Evolutionary conservation across 148 eudicot genomes (phyloP), one percentile per base, ranked within the genome.

Genomic region (Rhododendron griersonianum): DNA sequence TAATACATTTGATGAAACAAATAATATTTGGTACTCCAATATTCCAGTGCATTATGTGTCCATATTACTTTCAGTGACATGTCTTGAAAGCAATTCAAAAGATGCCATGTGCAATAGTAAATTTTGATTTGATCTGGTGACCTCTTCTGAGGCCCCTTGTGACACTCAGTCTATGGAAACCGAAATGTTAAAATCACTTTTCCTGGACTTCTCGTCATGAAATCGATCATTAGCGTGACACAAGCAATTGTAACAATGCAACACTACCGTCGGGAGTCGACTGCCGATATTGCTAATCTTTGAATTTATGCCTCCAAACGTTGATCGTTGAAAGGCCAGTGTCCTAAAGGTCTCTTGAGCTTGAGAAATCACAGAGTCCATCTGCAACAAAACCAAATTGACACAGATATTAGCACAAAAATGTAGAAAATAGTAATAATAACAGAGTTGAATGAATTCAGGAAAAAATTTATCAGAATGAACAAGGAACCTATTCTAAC

Each of bases 341-440:
- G 94, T 85, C 83, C 83, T 89, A 6, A 92, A 81, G 84, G 94
- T 91, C 87, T 92, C 94, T 82, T 91, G 94, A 44, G 92, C 94
- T 86, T 92, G 94, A 67, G 93, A 92, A 76, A 92, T 92, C 81
- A 92, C 94, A 41, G 89, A 83, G 86, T 92, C 94, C 91, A 91
- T 85, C 94, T 92, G 89, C 83, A 75, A 82, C 21, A 84, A 87
- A 21, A 75, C 53, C 45, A 55, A 48, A 84, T 37, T 19, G 78
- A 53, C 3, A n/a, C 7, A 75, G 1, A 21, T 11, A 53, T 37
- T 57, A 25, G 51, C 55, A 47, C 86, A 55, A 83, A 41, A 28
- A 2, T 57, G 33, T 55, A n/a, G 5, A 35, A 30, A 77, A 21
- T 2, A 57, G 39, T 6, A 10, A 80, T 8, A 19, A 37, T 8